Conservation (phyloP, 441 rosid genomes). For the Gossypium lobatum region DNA sequence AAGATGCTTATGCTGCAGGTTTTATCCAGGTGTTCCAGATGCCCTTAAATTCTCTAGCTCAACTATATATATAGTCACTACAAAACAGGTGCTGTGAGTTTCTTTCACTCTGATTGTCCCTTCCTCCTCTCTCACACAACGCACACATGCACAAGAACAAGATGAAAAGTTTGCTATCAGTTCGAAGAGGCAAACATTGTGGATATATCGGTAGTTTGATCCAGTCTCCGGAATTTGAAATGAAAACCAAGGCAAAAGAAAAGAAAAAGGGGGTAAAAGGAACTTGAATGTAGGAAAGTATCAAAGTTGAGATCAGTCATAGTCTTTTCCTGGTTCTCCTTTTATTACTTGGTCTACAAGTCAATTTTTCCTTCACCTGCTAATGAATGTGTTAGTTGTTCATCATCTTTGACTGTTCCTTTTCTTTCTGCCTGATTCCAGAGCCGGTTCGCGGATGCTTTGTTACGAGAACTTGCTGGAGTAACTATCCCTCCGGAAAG, state of each 20-base stretch:
- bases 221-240: neutral
- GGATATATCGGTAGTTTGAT: neutral
- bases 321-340: neutral
- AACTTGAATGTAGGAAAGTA: neutral
- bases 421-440: slow-evolving; percentile 19
- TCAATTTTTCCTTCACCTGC: neutral
- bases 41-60: slow-evolving; percentile 85
- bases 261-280: neutral
- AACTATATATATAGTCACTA: slow-evolving; percentile 69
- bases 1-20: slow-evolving; percentile 39
- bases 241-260: neutral
- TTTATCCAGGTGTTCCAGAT: slow-evolving; percentile 87
- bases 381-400: neutral
- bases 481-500: slow-evolving; percentile 70
- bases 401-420: neutral
- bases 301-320: neutral
- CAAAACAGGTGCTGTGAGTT: slow-evolving; percentile 62
- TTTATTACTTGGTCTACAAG: neutral
- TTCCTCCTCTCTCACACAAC: neutral
- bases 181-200: neutral
- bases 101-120: neutral
- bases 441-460: slow-evolving; percentile 82
- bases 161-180: neutral
- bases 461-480: slow-evolving; percentile 65
- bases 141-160: neutral